Evolutionary conservation across 1,139 yeast genomes (phyloP).

Genomic region (Saccharomycopsis phalli): DNA sequence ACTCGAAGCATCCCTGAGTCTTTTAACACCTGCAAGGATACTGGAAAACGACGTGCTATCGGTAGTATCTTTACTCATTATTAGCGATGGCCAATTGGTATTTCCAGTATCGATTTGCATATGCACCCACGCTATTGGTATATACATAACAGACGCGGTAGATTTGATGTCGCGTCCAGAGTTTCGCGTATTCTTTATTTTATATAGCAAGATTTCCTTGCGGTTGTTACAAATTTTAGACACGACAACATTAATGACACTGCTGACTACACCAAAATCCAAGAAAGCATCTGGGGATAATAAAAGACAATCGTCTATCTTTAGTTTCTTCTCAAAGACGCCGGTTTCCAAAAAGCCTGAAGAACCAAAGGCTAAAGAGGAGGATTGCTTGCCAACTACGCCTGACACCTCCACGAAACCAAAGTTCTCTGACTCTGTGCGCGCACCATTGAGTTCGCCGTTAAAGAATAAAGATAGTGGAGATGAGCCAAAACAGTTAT

Average conservation of each 20-base stretch:
- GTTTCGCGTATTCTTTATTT: too few species aligned
- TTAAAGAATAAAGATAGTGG: neutral
- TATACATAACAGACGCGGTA: too few species aligned
- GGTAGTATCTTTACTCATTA: neutral
- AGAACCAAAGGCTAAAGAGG: too few species aligned
- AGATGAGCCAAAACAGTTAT: conserved; percentile 14
- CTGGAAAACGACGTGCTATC: conserved; percentile 18
- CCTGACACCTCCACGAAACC: neutral
- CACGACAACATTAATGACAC: too few species aligned
- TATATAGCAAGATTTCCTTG: too few species aligned
- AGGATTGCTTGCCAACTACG: neutral
- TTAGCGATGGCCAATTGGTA: neutral
- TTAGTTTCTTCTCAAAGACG: conserved; percentile 15
- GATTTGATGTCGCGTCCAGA: too few species aligned
- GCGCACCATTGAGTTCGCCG: neutral
- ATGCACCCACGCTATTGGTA: too few species aligned
- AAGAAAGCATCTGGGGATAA: conserved; percentile 9
- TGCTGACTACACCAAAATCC: conserved; percentile 8
- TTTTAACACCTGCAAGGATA: conserved; percentile 17
- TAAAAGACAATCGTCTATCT: conserved; percentile 19
- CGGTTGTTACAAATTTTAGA: too few species aligned
- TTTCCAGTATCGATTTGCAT: too few species aligned
- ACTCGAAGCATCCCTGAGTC: conserved; percentile 22
- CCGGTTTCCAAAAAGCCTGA: neutral
- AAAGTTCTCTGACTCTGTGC: neutral